Evolutionary conservation across 2,329 filamentous ascomycete genomes (phyloP).

Genomic region (Dichotomopilus funicola): DNA sequence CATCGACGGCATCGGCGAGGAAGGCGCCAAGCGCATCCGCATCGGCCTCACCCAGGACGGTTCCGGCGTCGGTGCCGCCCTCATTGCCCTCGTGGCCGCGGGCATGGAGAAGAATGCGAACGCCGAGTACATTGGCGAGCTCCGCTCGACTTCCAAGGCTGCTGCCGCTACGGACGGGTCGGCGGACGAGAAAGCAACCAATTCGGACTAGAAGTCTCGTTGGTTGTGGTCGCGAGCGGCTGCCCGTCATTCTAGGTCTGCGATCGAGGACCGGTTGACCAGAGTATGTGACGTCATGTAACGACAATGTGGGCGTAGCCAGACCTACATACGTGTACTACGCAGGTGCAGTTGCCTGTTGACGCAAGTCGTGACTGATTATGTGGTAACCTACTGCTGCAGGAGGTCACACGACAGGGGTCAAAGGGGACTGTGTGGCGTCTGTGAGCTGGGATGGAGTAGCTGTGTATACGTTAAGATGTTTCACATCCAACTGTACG

Average conservation of each 20-base stretch:
- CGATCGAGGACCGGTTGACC: not conserved
- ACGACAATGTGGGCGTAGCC: not conserved
- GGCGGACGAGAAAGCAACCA: constrained; percentile 11
- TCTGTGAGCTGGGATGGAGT: too few relatives aligned
- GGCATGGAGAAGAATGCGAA: constrained; percentile 46
- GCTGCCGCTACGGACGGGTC: constrained; percentile 15
- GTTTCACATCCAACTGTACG: too few relatives aligned
- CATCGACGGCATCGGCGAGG: constrained; percentile 68
- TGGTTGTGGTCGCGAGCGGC: not conserved
- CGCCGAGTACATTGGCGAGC: constrained; percentile 35
- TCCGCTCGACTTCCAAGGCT: constrained; percentile 34
- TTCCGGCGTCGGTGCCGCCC: constrained; percentile 85
- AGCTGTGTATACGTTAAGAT: too few relatives aligned
- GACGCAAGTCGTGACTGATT: not conserved
- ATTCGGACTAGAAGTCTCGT: constrained; percentile 14
- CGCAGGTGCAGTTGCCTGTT: not conserved
- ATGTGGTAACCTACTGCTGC: not conserved
- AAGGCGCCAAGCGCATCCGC: constrained; percentile 76
- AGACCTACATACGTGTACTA: not conserved
- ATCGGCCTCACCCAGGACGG: constrained; percentile 98
- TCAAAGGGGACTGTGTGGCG: too few relatives aligned
- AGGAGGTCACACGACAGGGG: too few relatives aligned
- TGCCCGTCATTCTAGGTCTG: not conserved
- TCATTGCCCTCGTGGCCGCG: constrained; percentile 87
- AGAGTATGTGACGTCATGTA: constrained; percentile 15